Evolutionary conservation across 768 basidiomycete species (phyloP).

Genomic region (Wakefieldia striispora): DNA sequence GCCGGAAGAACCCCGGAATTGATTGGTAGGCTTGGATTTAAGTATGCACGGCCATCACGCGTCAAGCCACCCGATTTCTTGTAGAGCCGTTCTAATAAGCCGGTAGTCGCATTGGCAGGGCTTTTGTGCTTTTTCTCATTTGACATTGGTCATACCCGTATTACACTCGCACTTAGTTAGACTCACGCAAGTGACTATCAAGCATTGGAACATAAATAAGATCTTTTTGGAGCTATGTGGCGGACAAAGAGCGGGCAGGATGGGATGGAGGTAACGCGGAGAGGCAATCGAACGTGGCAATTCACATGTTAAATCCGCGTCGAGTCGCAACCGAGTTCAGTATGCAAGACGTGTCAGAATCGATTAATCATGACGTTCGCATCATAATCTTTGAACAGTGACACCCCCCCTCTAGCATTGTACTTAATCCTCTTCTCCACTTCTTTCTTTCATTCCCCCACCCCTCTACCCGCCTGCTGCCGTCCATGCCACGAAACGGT

Average conservation of each 20-base stretch:
- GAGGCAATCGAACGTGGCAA: slow-evolving; percentile 10
- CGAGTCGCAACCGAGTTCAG: background rate
- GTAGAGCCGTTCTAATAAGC: slow-evolving; percentile 22
- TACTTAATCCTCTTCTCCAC: background rate
- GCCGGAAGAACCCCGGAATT: background rate
- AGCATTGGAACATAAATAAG: slow-evolving; percentile 9
- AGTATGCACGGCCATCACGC: slow-evolving; percentile 1
- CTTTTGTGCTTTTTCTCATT: slow-evolving; percentile 9
- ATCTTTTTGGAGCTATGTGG: background rate
- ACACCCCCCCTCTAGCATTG: background rate
- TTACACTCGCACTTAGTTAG: background rate
- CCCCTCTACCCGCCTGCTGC: background rate
- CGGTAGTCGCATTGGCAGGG: slow-evolving; percentile 9
- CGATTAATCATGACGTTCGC: slow-evolving; percentile 19
- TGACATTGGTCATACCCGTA: slow-evolving; percentile 3
- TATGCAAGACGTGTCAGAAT: no score
- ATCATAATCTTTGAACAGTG: background rate
- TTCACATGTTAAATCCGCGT: slow-evolving; percentile 33
- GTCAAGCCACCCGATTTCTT: slow-evolving; percentile 1
- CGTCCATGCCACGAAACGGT: slow-evolving; percentile 49
- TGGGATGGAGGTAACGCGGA: slow-evolving; percentile 20
- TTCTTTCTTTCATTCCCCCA: background rate
- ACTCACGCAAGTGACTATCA: background rate
- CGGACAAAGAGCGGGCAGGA: slow-evolving; percentile 26
- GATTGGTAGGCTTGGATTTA: slow-evolving; percentile 7